Evolutionary conservation across 306 rosid genomes (phyloP), one percentile per base, ranked within the genome.

Genomic region (Ziziphus jujuba): DNA sequence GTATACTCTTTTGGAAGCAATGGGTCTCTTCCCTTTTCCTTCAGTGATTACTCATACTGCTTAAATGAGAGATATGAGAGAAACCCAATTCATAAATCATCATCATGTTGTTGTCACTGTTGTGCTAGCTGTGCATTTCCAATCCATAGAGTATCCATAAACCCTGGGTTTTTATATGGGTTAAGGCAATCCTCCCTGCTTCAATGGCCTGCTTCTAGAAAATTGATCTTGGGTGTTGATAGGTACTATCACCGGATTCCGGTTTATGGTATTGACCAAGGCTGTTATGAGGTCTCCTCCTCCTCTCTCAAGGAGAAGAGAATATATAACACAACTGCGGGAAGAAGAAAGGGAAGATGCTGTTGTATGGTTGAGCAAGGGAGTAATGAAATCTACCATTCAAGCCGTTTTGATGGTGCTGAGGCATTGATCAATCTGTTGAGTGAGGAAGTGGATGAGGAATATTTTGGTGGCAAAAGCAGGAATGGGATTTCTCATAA

Each of bases 121-220:
- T 85, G 84, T 72, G 69, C 61, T 49, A 74, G 73, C 56, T 81
- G 59, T 21, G 24, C 56, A 68, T 70, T 75, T 76, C 80, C 87
- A 43, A 77, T 74, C 20, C 74, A 69, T 14, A 80, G 81, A 82
- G 69, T 79, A 45, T 62, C 87, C 61, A 13, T 72, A 52, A 75
- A 61, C 70, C 64, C 87, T 67, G 67, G 73, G 67, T 72, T 72
- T 75, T 64, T 85, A 12, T 82, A 62, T 81, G 99, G 97, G 49
- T 74, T 86, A 77, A 88, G 92, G 84, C 99, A 95, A 63, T 90
- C 90, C 52, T 43, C 87, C 45, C 62, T 93, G 74, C 89, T 93
- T 79, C 97, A 82, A 43, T 72, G 86, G 82, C 76, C 95, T 25
- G 81, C 83, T 65, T 82, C 81, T 74, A 88, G 91, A 78, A 88